These are phyloP conservation scores for Fermentozyma sake DNA, from an alignment of 1,139 yeast species.

Conservation along the genomic window DNA sequence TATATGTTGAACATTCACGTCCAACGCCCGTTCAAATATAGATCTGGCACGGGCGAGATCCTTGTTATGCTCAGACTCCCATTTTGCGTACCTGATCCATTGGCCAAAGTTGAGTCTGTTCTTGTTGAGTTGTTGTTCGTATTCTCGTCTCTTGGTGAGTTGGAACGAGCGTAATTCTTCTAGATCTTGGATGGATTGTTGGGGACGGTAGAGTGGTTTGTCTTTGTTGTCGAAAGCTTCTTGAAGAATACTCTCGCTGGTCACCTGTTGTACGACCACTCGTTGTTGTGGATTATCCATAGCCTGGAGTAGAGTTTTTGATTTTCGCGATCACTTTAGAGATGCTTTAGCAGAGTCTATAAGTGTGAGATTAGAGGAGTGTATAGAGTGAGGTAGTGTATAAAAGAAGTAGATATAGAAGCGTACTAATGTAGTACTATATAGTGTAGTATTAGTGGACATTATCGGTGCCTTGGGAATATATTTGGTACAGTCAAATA, in stretches of 20 bases:
- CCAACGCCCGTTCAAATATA: constrained; percentile 81
- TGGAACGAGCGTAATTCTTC: constrained; percentile 79
- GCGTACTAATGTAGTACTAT: too few species aligned
- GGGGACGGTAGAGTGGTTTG: constrained; percentile 36
- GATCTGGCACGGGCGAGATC: constrained; percentile 77
- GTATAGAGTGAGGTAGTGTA: too few species aligned
- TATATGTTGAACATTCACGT: constrained; percentile 66
- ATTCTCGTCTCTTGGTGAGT: constrained; percentile 72
- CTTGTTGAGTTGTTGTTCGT: constrained; percentile 78
- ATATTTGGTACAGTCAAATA: too few species aligned
- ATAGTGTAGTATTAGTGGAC: too few species aligned
- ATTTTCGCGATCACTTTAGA: too few species aligned
- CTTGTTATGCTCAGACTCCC: constrained; percentile 74
- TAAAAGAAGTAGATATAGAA: too few species aligned
- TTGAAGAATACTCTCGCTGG: constrained; percentile 37
- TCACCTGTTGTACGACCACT: too few species aligned
- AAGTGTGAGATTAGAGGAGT: too few species aligned
- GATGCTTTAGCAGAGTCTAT: too few species aligned
- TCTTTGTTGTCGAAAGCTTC: constrained; percentile 31
- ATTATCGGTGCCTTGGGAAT: too few species aligned
- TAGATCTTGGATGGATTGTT: constrained; percentile 62
- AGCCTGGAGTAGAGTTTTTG: too few species aligned
- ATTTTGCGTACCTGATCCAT: constrained; percentile 89
- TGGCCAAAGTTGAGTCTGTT: constrained; percentile 79
- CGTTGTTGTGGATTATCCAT: too few species aligned